Conservation (phyloP, 805 yeast genomes). For the Barnettozyma salicaria region DNA sequence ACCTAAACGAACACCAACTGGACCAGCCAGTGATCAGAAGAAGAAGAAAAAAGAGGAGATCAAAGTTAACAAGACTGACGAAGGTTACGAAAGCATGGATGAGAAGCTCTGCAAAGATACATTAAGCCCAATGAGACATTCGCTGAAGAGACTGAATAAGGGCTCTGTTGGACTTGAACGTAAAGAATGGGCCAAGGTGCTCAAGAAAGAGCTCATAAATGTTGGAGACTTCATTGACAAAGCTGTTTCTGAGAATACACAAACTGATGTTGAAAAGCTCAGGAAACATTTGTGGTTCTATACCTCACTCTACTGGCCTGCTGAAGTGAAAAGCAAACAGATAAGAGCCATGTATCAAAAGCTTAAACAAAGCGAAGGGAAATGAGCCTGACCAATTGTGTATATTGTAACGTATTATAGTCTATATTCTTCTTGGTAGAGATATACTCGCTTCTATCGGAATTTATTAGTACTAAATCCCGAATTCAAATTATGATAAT, state of each 20-base stretch:
- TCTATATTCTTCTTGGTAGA: too few relatives aligned
- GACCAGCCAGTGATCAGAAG: constrained; percentile 4
- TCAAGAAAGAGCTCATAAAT: constrained; percentile 59
- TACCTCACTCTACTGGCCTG: constrained; percentile 85
- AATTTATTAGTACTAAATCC: too few relatives aligned
- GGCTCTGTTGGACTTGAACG: constrained; percentile 72
- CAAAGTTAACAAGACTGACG: constrained; percentile 22
- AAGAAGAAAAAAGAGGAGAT: constrained; percentile 2
- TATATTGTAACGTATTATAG: too few relatives aligned
- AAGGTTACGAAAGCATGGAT: constrained; percentile 75
- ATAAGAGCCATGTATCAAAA: constrained; percentile 72
- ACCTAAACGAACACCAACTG: not conserved
- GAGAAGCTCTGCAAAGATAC: constrained; percentile 57
- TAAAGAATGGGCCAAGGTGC: constrained; percentile 67
- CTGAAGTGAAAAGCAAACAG: constrained; percentile 66
- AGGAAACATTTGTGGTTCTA: constrained; percentile 77
- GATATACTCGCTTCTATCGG: too few relatives aligned
- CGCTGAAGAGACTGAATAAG: constrained; percentile 58
- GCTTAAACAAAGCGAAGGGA: constrained; percentile 30
- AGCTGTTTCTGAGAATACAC: constrained; percentile 26
- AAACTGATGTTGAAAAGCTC: constrained; percentile 32
- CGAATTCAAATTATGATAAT: too few relatives aligned
- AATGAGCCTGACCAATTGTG: too few relatives aligned
- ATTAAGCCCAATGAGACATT: constrained; percentile 61
- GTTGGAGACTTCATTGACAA: constrained; percentile 68